These are phyloP conservation scores for Aspergillus taichungensis DNA, from an alignment of 495 filamentous ascomycete genomes.

Conservation along the genomic window DNA sequence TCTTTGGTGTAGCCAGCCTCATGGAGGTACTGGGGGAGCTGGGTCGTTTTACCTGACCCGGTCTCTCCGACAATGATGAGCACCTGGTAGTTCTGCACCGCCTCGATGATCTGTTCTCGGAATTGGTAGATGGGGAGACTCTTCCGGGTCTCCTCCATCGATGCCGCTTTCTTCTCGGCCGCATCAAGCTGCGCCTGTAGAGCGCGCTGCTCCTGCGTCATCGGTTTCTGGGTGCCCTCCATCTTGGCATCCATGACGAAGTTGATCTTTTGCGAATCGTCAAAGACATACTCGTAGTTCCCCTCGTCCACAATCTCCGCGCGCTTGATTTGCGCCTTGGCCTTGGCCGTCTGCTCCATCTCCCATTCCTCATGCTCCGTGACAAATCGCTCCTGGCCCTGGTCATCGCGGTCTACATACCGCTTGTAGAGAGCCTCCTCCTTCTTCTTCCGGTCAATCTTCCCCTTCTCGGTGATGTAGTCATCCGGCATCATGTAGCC, in stretches of 20 bases:
- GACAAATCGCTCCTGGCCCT: slow-evolving; percentile 79
- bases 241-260: slow-evolving; percentile 71
- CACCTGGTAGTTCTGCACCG: slow-evolving; percentile 70
- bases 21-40: slow-evolving; percentile 81
- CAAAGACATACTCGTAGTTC: slow-evolving; percentile 91
- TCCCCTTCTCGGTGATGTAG: slow-evolving; percentile 87
- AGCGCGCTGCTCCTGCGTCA: slow-evolving; percentile 70
- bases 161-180: slow-evolving; percentile 74
- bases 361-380: slow-evolving; percentile 98
- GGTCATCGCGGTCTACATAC: slow-evolving; percentile 82
- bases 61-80: slow-evolving; percentile 84
- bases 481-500: slow-evolving; percentile 93
- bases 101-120: slow-evolving; percentile 64
- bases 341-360: slow-evolving; percentile 79
- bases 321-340: slow-evolving; percentile 74
- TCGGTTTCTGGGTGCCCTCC: slow-evolving; percentile 54
- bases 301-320: slow-evolving; percentile 71
- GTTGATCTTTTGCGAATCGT: slow-evolving; percentile 79
- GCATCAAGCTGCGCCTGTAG: slow-evolving; percentile 73
- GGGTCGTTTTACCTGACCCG: slow-evolving; percentile 82
- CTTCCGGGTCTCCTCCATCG: slow-evolving; percentile 87
- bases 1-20: slow-evolving; percentile 81
- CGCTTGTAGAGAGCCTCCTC: slow-evolving; percentile 84
- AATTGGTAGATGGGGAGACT: slow-evolving; percentile 86
- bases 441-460: slow-evolving; percentile 83